Evolutionary conservation across 805 yeast genomes (phyloP), one percentile per base, ranked within the genome.

Genomic region (Pichia exigua): DNA sequence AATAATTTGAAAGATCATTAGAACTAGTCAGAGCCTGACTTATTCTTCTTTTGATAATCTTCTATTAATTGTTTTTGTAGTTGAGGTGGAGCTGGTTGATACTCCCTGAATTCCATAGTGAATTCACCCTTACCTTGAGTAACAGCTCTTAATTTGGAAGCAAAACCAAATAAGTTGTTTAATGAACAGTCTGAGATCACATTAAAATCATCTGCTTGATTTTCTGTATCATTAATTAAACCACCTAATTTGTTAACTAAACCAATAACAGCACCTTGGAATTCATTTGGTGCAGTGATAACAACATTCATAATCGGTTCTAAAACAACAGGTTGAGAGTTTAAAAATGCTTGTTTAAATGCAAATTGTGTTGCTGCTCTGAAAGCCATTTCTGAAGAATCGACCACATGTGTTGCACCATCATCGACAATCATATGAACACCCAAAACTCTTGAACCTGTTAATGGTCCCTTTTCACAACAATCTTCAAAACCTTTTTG

Each of bases 51-150:
- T 60, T 79, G 78, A 65, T 81, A 82, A 64, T 88, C 95, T 49
- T 85, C 95, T 59, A 94, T 84, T 72, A 94, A 78, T 72, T 92
- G 87, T 65, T 77, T 86, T 73, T 94, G 99, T 59, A 92, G 76
- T 59, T 89, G 96, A 39, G 92, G 88, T 46, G 95, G 79, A 48
- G 95, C 86, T 59, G 95, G 96, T 47, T 92, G 81, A 68, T 92
- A 94, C 64, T 89, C 87, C 66, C 87, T 84, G 74, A 94, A 94
- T 69, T 94, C 99, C 69, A 94, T 78, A 2, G 96, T 81, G 70
- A 94, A 94, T 73, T 95, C 98, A 64, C 99, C 99, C 69, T 94
- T 94, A 72, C 99, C 99, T 72, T 94, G 99, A 17, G 99, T 92
- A 54, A 87, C 82, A 21, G 99, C 98, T 76, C 99, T 85, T 65